Base-by-base conservation (phyloP, 2,329 filamentous ascomycete species). In the Phyllosticta capitalensis region DNA sequence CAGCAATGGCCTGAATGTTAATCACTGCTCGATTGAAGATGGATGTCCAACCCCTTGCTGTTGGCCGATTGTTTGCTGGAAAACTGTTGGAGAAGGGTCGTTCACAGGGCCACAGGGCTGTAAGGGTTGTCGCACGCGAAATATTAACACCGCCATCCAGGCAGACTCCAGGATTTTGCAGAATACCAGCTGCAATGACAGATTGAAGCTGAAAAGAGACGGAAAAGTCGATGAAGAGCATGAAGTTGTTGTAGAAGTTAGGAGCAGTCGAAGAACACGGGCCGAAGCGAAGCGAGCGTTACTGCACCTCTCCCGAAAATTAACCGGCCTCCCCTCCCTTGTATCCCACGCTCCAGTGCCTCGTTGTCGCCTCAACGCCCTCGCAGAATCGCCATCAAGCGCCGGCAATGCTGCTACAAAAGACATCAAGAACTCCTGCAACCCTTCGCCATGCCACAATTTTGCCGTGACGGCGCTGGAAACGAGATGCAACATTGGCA, bases 401-500 rank as follows among this genome's bases (percentile, higher is more conserved):
- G 9, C 7, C 7, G 24, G 7, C 38, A 19, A 45, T n/a, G 17
- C 38, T n/a, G 17, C 17, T 19, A 45, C 7, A n/a, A n/a, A 45
- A n/a, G 17, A 14, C 6, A 17, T 14, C 14, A 45, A n/a, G 3
- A 6, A 17, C 3, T 14, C 38, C 38, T 45, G 17, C 6, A n/a
- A n/a, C 14, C 38, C 38, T n/a, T 7, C 14, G 17, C 38, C 38
- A 45, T 45, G 38, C n/a, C 17, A 4, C 17, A 4, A 3, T 26
- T 45, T n/a, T n/a, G 38, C 38, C 4, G 14, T n/a, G 38, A 17
- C 38, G 30, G 10, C 10, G 30, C 30, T n/a, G 14, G 55, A 56
- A 52, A 28, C 48, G 55, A 52, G 24, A 56, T 56, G 55, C 48
- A 56, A 33, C 22, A 33, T 52, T 24, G 24, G 24, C 26, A 56